Base-by-base conservation (phyloP, 2,329 filamentous ascomycete genomes). In the Calonectria leucothoes region DNA sequence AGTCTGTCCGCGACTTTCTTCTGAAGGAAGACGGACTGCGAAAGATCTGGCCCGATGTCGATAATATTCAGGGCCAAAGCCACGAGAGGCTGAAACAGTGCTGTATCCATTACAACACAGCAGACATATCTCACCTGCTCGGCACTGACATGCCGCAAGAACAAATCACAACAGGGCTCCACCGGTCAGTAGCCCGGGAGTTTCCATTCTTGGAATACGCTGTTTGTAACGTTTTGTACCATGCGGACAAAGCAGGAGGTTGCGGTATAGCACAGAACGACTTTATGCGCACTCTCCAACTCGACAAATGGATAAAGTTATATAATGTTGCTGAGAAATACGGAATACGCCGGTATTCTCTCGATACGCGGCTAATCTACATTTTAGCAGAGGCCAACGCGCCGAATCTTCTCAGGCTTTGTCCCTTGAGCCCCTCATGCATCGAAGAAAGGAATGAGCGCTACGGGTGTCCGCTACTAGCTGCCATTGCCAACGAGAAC, bases 1-100 rank as follows among this genome's bases (percentile, higher is more conserved):
- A 66, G 64, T 66, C 64, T 6, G 48, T 66, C 15, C 48, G 33
- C 6, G 64, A 66, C 31, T 67, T 67, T 12, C 48, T 67, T 23
- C 25, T 57, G 2, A 67, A 59, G 12, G 55, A 31, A 23, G 29
- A 39, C 14, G 55, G 55, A 6, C 55, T 59, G 4, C 33, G 14
- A 10, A 59, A 33, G 4, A 25, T 59, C 15, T 59, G 55, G 55
- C 55, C 55, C 4, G 23, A 59, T 14, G 23, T 59, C 33, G 55
- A 59, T 4, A 37, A 39, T 23, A 25, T 59, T 14, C 33, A 59
- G 33, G 55, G 55, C 6, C 20, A 37, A 37, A 37, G 55, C 55
- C 55, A 39, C 10, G 33, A 59, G 33, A 23, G 23, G n/a, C 55
- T 59, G 12, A 59, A 59, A 17, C 33, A 37, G 33, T 59, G 55